phyloP scores from a whole-genome alignment of 2,329 filamentous ascomycete species.

The Basipetospora chlamydospora region DNA sequence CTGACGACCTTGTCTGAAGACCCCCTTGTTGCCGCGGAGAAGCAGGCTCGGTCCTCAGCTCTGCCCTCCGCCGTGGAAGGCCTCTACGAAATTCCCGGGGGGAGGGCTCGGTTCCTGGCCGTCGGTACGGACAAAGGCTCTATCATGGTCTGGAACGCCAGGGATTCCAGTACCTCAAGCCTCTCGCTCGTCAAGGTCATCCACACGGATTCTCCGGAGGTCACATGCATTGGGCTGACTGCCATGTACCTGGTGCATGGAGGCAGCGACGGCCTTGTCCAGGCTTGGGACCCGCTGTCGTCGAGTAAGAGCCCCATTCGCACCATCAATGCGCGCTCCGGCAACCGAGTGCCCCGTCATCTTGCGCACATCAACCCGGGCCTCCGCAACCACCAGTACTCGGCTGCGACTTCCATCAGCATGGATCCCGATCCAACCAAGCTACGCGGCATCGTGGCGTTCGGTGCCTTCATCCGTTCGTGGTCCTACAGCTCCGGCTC shows the following conservation, averaged over 20 bases:
- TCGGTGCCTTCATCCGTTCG: constrained; percentile 77
- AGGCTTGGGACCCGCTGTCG: constrained; percentile 90
- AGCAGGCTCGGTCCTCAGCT: too few relatives aligned
- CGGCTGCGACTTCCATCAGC: constrained; percentile 68
- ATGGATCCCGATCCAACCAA: constrained; percentile 79
- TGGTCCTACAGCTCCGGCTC: constrained; percentile 87
- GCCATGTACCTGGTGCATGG: constrained; percentile 84
- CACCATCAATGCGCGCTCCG: constrained; percentile 75
- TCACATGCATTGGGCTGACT: constrained; percentile 70
- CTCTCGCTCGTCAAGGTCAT: constrained; percentile 67
- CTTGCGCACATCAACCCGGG: constrained; percentile 38
- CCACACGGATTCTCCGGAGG: constrained; percentile 77
- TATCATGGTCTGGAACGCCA: constrained; percentile 76
- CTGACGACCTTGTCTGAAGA: constrained; percentile 53
- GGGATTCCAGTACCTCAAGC: constrained; percentile 34
- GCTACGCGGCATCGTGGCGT: constrained; percentile 72
- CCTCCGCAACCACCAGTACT: constrained; percentile 57
- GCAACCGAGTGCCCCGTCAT: constrained; percentile 67
- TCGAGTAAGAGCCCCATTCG: constrained; percentile 66
- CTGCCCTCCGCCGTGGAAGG: too few relatives aligned
- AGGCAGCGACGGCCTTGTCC: constrained; percentile 85
- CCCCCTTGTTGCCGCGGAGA: neutral
- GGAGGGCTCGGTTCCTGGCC: constrained; percentile 66
- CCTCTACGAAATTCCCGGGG: constrained; percentile 50
- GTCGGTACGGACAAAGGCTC: constrained; percentile 65